Percentiles rank a stretch among this genome's conserved stretches.
phyloP scores from a whole-genome alignment of 352 stramenopile genomes.

The Pilasporangium apinafurcum region DNA sequence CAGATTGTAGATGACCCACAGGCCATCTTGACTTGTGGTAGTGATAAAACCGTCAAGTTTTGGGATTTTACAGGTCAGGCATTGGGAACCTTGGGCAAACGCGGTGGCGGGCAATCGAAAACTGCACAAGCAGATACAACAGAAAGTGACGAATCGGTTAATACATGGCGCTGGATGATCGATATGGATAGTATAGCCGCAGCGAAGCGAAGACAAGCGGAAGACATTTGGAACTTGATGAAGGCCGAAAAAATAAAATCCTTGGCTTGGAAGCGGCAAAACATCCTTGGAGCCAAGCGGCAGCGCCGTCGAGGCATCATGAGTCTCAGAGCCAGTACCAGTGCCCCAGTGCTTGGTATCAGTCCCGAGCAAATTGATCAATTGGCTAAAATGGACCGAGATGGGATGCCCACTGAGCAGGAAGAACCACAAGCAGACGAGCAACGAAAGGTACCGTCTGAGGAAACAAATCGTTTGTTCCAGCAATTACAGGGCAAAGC shows the following conservation, averaged over 20 bases:
- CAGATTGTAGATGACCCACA: conserved; percentile 54
- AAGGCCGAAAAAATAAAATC: conserved; percentile 40
- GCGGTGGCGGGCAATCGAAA: conserved; percentile 3
- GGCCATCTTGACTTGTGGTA: conserved; percentile 53
- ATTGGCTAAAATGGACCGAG: too few species aligned
- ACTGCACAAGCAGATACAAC: background rate
- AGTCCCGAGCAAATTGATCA: too few species aligned
- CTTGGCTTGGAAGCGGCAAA: conserved; percentile 6
- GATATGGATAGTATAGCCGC: conserved; percentile 25
- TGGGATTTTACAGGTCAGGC: conserved; percentile 45
- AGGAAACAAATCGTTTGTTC: conserved; percentile 42
- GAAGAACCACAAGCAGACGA: background rate
- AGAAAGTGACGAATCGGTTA: background rate
- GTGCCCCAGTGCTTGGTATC: conserved; percentile 12
- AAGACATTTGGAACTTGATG: conserved; percentile 52
- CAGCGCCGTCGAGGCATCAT: conserved; percentile 6
- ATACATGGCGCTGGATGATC: conserved; percentile 43
- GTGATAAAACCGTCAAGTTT: conserved; percentile 50
- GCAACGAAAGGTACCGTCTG: background rate
- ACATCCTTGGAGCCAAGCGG: conserved; percentile 10
- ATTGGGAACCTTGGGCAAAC: conserved; percentile 29
- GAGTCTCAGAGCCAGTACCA: conserved; percentile 11
- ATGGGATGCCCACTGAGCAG: background rate
- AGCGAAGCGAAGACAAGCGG: conserved; percentile 40
- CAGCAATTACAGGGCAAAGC: conserved; percentile 54